Evolutionary conservation across 2,329 filamentous ascomycete species (phyloP).

Genomic region (Diaporthe eres): DNA sequence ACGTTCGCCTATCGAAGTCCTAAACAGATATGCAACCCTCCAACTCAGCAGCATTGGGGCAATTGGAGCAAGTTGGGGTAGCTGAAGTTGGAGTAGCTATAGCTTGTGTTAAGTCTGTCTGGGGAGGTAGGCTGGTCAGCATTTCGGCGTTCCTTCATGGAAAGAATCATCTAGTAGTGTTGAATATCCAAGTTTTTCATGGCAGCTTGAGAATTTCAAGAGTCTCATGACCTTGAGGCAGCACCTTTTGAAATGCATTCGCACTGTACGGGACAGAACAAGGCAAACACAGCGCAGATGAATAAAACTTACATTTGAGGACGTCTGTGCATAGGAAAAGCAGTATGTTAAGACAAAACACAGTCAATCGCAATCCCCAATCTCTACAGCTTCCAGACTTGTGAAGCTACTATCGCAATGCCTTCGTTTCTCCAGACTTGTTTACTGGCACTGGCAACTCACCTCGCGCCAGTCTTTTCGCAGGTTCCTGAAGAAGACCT

Average conservation of each 20-base stretch:
- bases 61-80: conserved; percentile 8
- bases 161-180: conserved; percentile 8
- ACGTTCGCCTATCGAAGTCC: conserved; percentile 3
- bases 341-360: not conserved
- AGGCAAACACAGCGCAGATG: conserved; percentile 13
- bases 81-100: conserved; percentile 19
- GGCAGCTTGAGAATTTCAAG: conserved; percentile 6
- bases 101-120: not conserved
- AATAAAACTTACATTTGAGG: conserved; percentile 22
- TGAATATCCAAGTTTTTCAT: conserved; percentile 22
- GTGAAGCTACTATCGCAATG: not conserved
- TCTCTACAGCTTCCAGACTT: conserved; percentile 10
- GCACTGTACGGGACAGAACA: conserved; percentile 13
- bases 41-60: conserved; percentile 11
- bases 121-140: not conserved
- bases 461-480: conserved; percentile 17
- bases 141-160: conserved; percentile 13
- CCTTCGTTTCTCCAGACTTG: conserved; percentile 6
- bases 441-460: conserved; percentile 17
- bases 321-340: conserved; percentile 12
- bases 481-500: conserved; percentile 18
- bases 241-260: not conserved
- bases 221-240: conserved; percentile 20
- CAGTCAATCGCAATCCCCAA: conserved; percentile 1
- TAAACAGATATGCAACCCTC: conserved; percentile 1